Conservation (phyloP, 345 rosid species). For the Euphorbia peplus region DNA sequence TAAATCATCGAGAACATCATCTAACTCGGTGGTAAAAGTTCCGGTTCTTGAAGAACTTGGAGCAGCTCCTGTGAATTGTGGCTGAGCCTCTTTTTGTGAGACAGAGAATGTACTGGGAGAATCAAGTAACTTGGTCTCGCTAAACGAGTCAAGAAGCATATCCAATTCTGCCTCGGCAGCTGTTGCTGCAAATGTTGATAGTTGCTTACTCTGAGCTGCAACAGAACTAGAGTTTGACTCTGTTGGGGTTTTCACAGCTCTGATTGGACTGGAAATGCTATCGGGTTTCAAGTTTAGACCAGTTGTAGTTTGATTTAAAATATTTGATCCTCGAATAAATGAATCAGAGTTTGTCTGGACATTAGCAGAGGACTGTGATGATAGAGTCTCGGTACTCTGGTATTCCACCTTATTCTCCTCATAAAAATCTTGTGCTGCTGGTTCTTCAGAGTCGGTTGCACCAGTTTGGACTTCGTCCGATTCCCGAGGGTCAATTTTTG, state of each 20-base stretch:
- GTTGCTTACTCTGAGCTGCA: conserved; percentile 8
- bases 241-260: conserved; percentile 1
- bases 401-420: conserved; percentile 19
- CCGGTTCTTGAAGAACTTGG: conserved; percentile 14
- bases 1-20: conserved; percentile 55
- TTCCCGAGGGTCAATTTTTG: conserved; percentile 20
- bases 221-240: background rate
- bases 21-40: conserved; percentile 25
- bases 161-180: conserved; percentile 63
- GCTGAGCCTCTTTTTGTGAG: conserved; percentile 17
- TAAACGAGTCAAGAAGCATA: conserved; percentile 55
- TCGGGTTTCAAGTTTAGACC: conserved; percentile 13
- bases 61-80: conserved; percentile 18
- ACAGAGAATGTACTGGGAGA: conserved; percentile 13
- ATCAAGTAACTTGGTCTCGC: conserved; percentile 30
- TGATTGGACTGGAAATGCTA: conserved; percentile 18
- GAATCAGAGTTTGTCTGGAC: conserved; percentile 7
- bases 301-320: conserved; percentile 20
- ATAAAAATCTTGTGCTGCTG: conserved; percentile 19
- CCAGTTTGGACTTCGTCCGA: conserved; percentile 19
- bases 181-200: conserved; percentile 31
- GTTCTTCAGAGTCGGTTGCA: conserved; percentile 19
- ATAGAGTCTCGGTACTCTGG: conserved; percentile 1
- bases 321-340: conserved; percentile 18
- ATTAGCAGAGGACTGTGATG: conserved; percentile 7